phyloP scores from a whole-genome alignment of 441 rosid species.

The Capsella rubella region DNA sequence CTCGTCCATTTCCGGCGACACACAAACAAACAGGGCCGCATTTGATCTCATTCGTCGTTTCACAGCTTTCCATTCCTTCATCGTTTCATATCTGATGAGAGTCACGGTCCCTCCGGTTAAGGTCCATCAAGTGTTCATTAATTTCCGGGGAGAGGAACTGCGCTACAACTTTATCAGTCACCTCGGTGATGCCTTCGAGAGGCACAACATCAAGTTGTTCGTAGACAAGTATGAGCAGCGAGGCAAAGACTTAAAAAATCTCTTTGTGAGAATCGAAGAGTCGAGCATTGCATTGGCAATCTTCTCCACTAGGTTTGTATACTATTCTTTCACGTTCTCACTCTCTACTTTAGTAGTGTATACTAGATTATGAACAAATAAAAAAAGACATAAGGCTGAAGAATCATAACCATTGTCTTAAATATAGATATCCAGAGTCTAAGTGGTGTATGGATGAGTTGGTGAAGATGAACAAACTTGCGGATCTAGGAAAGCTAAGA shows the following conservation, averaged over 20 bases:
- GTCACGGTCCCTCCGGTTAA: not conserved
- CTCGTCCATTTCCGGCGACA: too few species aligned
- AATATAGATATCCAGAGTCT: slow-evolving; percentile 17
- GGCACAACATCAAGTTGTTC: not conserved
- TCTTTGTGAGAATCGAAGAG: not conserved
- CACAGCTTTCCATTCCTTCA: too few species aligned
- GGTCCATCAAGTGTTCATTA: slow-evolving; percentile 2
- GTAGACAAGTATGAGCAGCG: not conserved
- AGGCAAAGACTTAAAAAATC: not conserved
- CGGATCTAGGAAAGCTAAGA: not conserved
- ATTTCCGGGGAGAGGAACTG: not conserved
- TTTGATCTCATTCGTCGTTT: too few species aligned
- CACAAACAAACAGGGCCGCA: too few species aligned
- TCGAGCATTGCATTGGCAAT: not conserved
- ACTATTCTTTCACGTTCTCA: not conserved
- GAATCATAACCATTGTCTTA: not conserved
- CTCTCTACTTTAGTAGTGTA: too few species aligned
- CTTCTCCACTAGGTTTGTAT: not conserved
- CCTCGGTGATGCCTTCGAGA: not conserved
- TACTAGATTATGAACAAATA: too few species aligned
- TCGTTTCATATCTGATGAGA: not conserved
- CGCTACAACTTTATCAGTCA: not conserved
- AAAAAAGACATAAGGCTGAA: not conserved
- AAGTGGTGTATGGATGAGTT: slow-evolving; percentile 18
- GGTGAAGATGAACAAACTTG: not conserved